These are phyloP conservation scores for Alternaria ethzedia DNA, from an alignment of 2,329 filamentous ascomycete genomes.

Conservation along the genomic window DNA sequence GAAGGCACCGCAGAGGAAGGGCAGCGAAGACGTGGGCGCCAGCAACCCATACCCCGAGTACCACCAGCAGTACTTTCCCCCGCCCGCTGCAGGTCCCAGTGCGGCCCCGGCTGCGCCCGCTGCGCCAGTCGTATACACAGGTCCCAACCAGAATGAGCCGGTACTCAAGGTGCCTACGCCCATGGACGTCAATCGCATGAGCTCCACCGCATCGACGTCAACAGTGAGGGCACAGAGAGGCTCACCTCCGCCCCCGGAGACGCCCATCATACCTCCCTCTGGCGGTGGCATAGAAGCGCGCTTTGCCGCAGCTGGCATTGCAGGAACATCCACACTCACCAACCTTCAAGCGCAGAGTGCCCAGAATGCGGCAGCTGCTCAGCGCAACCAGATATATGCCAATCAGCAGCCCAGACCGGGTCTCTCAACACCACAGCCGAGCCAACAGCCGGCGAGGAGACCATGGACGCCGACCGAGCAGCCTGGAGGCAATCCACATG, in stretches of 20 bases:
- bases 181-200: conserved; percentile 65
- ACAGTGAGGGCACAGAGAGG: conserved; percentile 91
- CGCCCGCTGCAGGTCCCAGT: conserved; percentile 21
- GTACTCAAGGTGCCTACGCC: conserved; percentile 60
- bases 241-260: conserved; percentile 93
- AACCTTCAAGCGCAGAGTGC: conserved; percentile 76
- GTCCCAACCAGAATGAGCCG: conserved; percentile 33
- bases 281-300: conserved; percentile 86
- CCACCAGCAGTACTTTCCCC: conserved; percentile 69
- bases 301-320: conserved; percentile 90
- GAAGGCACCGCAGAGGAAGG: conserved; percentile 57
- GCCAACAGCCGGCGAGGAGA: conserved; percentile 58
- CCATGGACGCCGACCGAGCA: conserved; percentile 96
- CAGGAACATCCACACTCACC: conserved; percentile 81
- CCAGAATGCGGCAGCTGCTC: conserved; percentile 81
- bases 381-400: conserved; percentile 78
- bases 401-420: conserved; percentile 54
- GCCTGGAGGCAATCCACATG: conserved; percentile 84
- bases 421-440: conserved; percentile 54
- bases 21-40: conserved; percentile 19
- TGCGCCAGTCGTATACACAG: conserved; percentile 12
- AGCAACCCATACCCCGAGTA: conserved; percentile 58
- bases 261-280: conserved; percentile 77
- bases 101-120: not conserved
- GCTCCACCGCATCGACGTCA: conserved; percentile 88